Evolutionary conservation across 1,284 basidiomycete species (phyloP).

Genomic region (Irpex sp.): DNA sequence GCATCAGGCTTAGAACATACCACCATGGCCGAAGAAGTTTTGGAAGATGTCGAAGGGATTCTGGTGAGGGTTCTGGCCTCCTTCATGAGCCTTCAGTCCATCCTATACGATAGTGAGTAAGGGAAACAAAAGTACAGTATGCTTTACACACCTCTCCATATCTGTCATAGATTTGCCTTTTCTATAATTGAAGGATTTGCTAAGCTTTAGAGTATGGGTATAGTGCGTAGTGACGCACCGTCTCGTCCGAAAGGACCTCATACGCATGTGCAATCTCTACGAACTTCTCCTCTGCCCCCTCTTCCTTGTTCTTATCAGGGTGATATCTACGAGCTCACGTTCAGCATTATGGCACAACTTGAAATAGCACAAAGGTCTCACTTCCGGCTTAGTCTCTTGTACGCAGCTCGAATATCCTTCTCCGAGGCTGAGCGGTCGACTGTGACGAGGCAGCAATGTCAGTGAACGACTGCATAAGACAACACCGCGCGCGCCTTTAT

Average conservation of each 20-base stretch:
- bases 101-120: slow-evolving; percentile 43
- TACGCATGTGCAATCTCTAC: slow-evolving; percentile 92
- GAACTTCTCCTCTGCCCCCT: slow-evolving; percentile 79
- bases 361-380: slow-evolving; percentile 23
- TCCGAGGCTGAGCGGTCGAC: slow-evolving; percentile 80
- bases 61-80: slow-evolving; percentile 60
- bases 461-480: slow-evolving; percentile 24
- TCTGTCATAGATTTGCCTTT: slow-evolving; percentile 88
- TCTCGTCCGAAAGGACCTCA: slow-evolving; percentile 82
- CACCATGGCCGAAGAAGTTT: slow-evolving; percentile 83
- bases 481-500: slow-evolving; percentile 28
- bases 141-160: slow-evolving; percentile 72
- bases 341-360: too few species aligned
- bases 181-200: slow-evolving; percentile 39
- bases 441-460: slow-evolving; percentile 30
- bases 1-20: slow-evolving; percentile 33
- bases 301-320: slow-evolving; percentile 91
- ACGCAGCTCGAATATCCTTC: slow-evolving; percentile 86
- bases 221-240: slow-evolving; percentile 40
- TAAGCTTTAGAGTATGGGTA: background rate
- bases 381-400: slow-evolving; percentile 86
- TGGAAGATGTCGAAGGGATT: slow-evolving; percentile 95
- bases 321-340: slow-evolving; percentile 42
- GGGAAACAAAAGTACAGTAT: background rate
- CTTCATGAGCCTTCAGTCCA: slow-evolving; percentile 84